Conservation (phyloP, 306 rosid genomes). For the Castanea mollissima region DNA sequence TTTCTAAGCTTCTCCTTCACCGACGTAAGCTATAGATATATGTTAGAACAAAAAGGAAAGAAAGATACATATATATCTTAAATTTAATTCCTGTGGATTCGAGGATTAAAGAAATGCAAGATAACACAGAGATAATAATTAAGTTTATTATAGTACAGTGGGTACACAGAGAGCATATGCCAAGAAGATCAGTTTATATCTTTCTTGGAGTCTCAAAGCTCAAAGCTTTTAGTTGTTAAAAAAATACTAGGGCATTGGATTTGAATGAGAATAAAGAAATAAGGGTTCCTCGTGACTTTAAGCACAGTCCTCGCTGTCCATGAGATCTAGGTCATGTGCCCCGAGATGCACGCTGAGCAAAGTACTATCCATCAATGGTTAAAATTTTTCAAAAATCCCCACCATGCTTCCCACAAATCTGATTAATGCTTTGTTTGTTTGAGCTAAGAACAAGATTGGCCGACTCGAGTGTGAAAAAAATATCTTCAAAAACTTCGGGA, state of each 20-base stretch:
- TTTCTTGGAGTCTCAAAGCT: conserved; percentile 5
- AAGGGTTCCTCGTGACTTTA: conserved; percentile 1
- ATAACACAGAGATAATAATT: not conserved
- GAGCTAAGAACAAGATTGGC: not conserved
- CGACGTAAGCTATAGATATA: not conserved
- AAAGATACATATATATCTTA: not conserved
- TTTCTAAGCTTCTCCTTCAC: not conserved
- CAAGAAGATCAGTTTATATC: conserved; percentile 7
- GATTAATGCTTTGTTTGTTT: not conserved
- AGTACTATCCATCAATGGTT: not conserved
- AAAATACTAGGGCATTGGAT: not conserved
- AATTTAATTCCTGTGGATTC: not conserved
- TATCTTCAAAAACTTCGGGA: not conserved
- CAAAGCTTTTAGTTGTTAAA: not conserved
- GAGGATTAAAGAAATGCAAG: not conserved
- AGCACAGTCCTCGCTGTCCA: conserved; percentile 11
- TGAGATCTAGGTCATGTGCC: conserved; percentile 3
- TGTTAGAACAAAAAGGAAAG: not conserved
- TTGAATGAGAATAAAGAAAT: not conserved
- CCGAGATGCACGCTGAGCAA: conserved; percentile 7
- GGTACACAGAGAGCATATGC: not conserved
- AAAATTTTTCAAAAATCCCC: not conserved
- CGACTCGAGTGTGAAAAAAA: not conserved
- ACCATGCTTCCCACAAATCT: not conserved
- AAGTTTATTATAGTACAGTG: not conserved